Evolutionary conservation across 2,329 filamentous ascomycete genomes (phyloP), one percentile per base, ranked within the genome.

Genomic region (Bertia moriformis): DNA sequence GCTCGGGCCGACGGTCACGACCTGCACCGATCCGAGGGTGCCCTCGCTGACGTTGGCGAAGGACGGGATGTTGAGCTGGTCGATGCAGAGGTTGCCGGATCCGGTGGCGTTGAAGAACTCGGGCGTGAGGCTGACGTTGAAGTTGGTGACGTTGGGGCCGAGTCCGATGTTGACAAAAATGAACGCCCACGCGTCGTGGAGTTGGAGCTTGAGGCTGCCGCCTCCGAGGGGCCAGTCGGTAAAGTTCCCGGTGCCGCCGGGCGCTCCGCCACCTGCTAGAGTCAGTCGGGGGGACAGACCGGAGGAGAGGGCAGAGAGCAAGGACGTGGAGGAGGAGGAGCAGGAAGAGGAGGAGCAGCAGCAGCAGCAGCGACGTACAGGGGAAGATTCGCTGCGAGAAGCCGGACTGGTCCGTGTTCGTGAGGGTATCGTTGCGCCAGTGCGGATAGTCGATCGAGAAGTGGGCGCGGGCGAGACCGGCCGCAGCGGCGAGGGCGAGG

Each of bases 51-150:
- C 56, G 38, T 63, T 63, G 18, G 60, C 60, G n/a, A n/a, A n/a
- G 14, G 52, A 48, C 4, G 75, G 74, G 3, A 81, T 56, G 19
- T 58, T 52, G 13, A 87, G 59, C 44, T 65, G 56, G 5, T 74
- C 69, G 12, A 86, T 49, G 57, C 82, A 88, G 50, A 86, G 75
- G 37, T 67, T 65, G 37, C 81, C 78, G 14, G 70, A 60, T 57
- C 51, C 81, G 56, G 59, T 75, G 51, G 56, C 71, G 61, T 65
- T 76, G 57, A 62, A 73, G 59, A 63, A 71, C 58, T 62, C 47
- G 3, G 71, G 72, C 2, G 74, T 69, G 19, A 86, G 64, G 22
- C 76, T 71, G 55, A 79, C 67, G 64, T 81, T 85, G 67, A 78
- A 87, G 56, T 73, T 74, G 49, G 65, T 66, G 17, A 69, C 52